Base-by-base conservation (phyloP, 768 basidiomycete genomes). In the Russula lepida region DNA sequence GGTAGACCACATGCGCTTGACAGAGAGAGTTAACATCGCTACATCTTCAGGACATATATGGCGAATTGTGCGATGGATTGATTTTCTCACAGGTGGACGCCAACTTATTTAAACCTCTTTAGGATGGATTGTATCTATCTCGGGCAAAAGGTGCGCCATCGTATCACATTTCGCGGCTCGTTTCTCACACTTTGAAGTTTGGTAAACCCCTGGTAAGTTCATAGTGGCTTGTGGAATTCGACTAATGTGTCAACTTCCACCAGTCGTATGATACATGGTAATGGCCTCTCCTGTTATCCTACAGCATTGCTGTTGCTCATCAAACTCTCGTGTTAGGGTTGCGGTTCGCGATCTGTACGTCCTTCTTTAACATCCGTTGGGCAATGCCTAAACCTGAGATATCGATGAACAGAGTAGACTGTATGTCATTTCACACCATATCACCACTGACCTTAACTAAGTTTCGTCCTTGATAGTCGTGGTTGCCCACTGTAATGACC, bases 81-180 rank as follows among this genome's bases (percentile, higher is more conserved):
- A 25, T 2, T 15, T 47, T 32, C 60, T 23, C 39, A 15, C n/a
- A 37, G 30, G 32, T 21, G 30, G 27, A 32, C 23, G 11, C 25
- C 25, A 32, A 6, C 48, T 30, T 27, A 52, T 25, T 6, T 25
- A 47, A 23, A 21, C 5, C 32, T 43, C 19, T 54, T 17, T 67
- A 89, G 89, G 52, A 87, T 95, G 89, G 94, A 97, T 76, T 93
- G 89, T 83, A 91, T 98, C 64, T 98, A 98, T 71, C 82, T 98
- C 23, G 87, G 92, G 5, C 94, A 98, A 73, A 98, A 98, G 82
- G 88, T 85, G 41, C 19, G 75, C 44, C 2, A 11, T n/a, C 49
- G 7, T 43, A 21, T 19, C 9, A 11, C 51, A 55, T 52, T 23
- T 7, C 37, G 17, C n/a, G 2, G 6, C 7, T 47, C 56, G 44